These are phyloP conservation scores for Daphne laureola DNA, from an alignment of 441 rosid species.

Conservation along the genomic window DNA sequence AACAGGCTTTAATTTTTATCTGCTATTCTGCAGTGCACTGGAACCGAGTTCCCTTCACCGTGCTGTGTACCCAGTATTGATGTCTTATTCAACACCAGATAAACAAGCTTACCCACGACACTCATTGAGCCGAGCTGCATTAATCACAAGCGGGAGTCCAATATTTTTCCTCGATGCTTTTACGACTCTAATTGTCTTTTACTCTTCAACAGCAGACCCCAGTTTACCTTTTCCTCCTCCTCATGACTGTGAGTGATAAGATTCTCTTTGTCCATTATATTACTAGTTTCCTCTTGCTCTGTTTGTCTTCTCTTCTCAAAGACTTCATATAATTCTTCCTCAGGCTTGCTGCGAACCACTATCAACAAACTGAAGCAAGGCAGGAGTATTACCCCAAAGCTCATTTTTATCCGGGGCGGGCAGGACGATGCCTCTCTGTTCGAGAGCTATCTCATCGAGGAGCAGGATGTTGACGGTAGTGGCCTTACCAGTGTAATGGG, in stretches of 20 bases:
- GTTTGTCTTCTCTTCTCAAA: background rate
- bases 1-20: slow-evolving; percentile 1
- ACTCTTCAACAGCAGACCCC: slow-evolving; percentile 85
- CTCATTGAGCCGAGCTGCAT: slow-evolving; percentile 83
- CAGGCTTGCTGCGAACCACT: slow-evolving; percentile 69
- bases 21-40: slow-evolving; percentile 50
- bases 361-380: slow-evolving; percentile 89
- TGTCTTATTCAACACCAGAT: slow-evolving; percentile 74
- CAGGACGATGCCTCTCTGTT: slow-evolving; percentile 76
- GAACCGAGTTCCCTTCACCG: slow-evolving; percentile 89
- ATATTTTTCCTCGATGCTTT: slow-evolving; percentile 94
- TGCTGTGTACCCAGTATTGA: slow-evolving; percentile 74
- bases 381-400: slow-evolving; percentile 77
- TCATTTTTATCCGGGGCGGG: slow-evolving; percentile 74
- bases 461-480: slow-evolving; percentile 84
- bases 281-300: background rate
- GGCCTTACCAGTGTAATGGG: slow-evolving; percentile 87
- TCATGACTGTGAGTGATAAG: slow-evolving; percentile 67
- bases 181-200: slow-evolving; percentile 76
- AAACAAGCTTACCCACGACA: slow-evolving; percentile 89
- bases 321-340: slow-evolving; percentile 1
- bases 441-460: slow-evolving; percentile 91
- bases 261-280: background rate
- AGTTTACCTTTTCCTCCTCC: slow-evolving; percentile 91
- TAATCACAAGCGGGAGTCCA: slow-evolving; percentile 93